Percentiles rank a stretch among this genome's conserved stretches.
Evolutionary conservation across 345 rosid species (phyloP).

Genomic region (Brassica cretica): DNA sequence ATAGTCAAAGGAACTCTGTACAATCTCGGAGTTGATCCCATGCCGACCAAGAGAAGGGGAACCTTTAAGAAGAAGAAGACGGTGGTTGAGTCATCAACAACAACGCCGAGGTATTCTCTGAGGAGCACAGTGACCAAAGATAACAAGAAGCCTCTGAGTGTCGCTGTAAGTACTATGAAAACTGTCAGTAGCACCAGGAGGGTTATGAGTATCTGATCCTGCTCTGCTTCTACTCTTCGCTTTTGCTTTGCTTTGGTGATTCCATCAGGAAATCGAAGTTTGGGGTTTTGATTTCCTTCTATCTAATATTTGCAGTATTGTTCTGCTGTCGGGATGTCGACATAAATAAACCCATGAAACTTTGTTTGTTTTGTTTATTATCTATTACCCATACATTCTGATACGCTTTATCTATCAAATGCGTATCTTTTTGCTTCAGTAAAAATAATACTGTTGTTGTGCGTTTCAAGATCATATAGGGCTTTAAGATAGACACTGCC

Average conservation of each 20-base stretch:
- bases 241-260: background rate
- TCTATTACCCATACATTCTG: background rate
- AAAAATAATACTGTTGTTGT: background rate
- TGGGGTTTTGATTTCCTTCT: conserved; percentile 9
- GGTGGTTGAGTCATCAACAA: conserved; percentile 38
- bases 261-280: background rate
- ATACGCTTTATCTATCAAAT: background rate
- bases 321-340: conserved; percentile 15
- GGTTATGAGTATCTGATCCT: conserved; percentile 24
- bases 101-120: conserved; percentile 61
- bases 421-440: background rate
- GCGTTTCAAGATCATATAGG: background rate
- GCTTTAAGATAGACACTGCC: background rate
- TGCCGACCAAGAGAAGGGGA: conserved; percentile 58
- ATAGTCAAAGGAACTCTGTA: conserved; percentile 38
- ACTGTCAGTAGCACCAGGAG: conserved; percentile 13
- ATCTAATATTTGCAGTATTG: background rate
- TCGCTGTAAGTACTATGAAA: conserved; percentile 20
- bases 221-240: background rate
- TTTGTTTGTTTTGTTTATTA: background rate
- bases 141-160: conserved; percentile 59
- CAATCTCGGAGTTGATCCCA: conserved; percentile 65
- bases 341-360: background rate
- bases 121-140: conserved; percentile 74
- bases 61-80: conserved; percentile 68